Evolutionary conservation across 2,329 filamentous ascomycete genomes (phyloP), one percentile per base, ranked within the genome.

Genomic region (Phialophora macrospora): DNA sequence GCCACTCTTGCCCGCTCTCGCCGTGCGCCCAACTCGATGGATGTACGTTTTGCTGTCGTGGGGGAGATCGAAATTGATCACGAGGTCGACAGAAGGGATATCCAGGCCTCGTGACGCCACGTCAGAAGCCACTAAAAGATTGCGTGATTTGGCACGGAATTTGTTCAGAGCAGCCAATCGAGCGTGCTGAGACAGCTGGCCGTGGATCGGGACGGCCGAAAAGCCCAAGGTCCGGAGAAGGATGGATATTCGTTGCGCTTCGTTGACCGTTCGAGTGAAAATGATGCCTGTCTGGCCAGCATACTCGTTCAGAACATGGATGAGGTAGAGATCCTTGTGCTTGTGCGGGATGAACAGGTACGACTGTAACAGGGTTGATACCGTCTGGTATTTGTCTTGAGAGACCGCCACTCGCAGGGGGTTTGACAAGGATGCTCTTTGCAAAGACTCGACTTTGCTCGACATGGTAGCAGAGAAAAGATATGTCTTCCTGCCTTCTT

Each of bases 401-500:
- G 88, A 92, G 74, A 97, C 89, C 75, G 88, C 91, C 64, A 98
- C 90, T 32, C 91, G 86, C 6, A 96, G 83, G 0, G 94, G 94
- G 72, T 96, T 93, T 52, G 88, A 88, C 62, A 99, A 83, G 67
- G 91, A 93, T 22, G 95, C 95, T 60, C 95, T 88, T 76, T 98
- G 95, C 55, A 99, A 82, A 60, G 89, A 92, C 78, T 98, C 95
- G 65, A 99, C 90, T 77, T 97, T 97, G 67, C 89, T 93, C 72
- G 88, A 93, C 85, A 98, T 94, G 12, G 95, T 99, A 1, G 95
- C 94, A 3, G 90, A 95, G 83, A 97, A 98, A 49, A 99, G 88
- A 75, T 90, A 95, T 0, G 95, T 98, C 48, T 88, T 80, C 51
- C 87, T 85, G 46, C 88, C 82, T 74, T 93, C 89, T 48, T 88